Evolutionary conservation across 1,284 basidiomycete species (phyloP).

Genomic region (Trametes versicolor): DNA sequence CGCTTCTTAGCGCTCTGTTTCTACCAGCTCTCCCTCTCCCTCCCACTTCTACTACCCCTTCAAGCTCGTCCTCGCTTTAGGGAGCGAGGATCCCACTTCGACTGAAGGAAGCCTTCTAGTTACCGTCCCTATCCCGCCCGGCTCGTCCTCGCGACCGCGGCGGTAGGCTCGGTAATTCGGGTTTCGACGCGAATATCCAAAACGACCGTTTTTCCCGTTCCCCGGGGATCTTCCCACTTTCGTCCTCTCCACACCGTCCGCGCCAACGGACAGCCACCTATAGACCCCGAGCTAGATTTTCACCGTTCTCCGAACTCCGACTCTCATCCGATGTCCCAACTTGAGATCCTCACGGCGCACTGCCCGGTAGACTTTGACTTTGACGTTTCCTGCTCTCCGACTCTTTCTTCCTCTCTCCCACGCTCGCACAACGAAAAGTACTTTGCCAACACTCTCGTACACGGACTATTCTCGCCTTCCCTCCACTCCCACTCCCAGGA

Average conservation of each 20-base stretch:
- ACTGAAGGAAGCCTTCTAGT: conserved; percentile 61
- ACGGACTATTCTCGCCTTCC: conserved; percentile 46
- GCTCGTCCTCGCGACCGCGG: conserved; percentile 68
- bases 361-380: conserved; percentile 59
- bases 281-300: conserved; percentile 36
- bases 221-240: conserved; percentile 26
- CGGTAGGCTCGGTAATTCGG: conserved; percentile 75
- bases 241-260: conserved; percentile 12
- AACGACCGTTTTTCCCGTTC: conserved; percentile 28
- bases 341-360: conserved; percentile 62
- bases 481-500: conserved; percentile 39
- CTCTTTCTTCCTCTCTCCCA: conserved; percentile 44
- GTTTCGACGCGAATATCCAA: conserved; percentile 39
- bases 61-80: conserved; percentile 70
- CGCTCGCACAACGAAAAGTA: conserved; percentile 48
- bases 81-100: conserved; percentile 72
- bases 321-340: conserved; percentile 61
- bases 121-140: conserved; percentile 74
- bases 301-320: conserved; percentile 28
- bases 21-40: conserved; percentile 35
- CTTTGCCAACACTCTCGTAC: conserved; percentile 46
- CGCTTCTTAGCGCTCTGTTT: conserved; percentile 32
- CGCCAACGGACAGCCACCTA: conserved; percentile 21
- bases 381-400: conserved; percentile 43
- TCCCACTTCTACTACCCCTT: conserved; percentile 44